phyloP scores from a whole-genome alignment of 495 filamentous ascomycete genomes.

The Cercophora newfieldiana region DNA sequence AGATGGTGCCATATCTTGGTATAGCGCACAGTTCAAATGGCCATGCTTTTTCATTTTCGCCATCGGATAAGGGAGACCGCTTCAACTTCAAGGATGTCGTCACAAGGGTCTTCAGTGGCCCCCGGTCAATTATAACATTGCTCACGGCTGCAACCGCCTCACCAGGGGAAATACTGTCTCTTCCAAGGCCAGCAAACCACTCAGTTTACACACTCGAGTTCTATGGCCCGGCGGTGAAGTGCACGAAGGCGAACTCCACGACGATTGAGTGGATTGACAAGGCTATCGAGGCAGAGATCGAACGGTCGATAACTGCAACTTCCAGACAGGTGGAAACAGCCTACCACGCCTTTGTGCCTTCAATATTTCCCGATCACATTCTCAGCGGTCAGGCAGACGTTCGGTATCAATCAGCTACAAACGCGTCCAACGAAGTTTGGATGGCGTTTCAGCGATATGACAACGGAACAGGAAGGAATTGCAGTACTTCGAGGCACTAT shows the following conservation, averaged over 20 bases:
- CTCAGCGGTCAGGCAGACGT: neutral
- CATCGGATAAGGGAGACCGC: constrained; percentile 6
- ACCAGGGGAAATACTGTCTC: constrained; percentile 3
- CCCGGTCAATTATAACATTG: constrained; percentile 5
- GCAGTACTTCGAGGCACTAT: neutral
- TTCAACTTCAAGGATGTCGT: neutral
- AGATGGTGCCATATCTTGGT: constrained; percentile 6
- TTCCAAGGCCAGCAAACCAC: neutral
- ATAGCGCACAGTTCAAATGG: constrained; percentile 13
- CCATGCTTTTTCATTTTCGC: constrained; percentile 10
- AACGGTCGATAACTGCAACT: neutral
- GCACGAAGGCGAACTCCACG: neutral
- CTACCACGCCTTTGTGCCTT: constrained; percentile 16
- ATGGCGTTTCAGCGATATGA: constrained; percentile 10
- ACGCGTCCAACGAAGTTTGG: constrained; percentile 12
- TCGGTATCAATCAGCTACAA: neutral
- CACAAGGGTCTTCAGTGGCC: constrained; percentile 9
- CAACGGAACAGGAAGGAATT: neutral
- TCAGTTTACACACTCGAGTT: constrained; percentile 5
- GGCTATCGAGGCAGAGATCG: neutral
- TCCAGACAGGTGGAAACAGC: neutral
- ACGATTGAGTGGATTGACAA: neutral
- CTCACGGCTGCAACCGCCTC: constrained; percentile 4
- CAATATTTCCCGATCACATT: neutral
- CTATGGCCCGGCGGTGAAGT: constrained; percentile 2